Base-by-base conservation (phyloP, 2,329 filamentous ascomycete genomes). In the Epichloe gansuensis region DNA sequence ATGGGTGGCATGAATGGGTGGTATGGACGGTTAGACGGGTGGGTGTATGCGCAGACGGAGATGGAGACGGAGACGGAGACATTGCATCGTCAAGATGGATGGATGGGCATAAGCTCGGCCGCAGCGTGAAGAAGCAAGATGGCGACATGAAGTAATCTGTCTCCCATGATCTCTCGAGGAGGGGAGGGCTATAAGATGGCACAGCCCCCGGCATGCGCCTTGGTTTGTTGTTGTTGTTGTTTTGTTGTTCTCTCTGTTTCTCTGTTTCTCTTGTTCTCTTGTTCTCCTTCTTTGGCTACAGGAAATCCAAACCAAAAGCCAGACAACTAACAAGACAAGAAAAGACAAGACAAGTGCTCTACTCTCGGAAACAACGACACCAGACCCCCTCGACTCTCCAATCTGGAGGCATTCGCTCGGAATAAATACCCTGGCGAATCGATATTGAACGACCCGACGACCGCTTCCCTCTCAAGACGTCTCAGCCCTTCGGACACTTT, bases 111-210 rank as follows among this genome's bases (percentile, higher is more conserved):
- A 36, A 36, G n/a, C 34, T 46, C 5, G 31, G 31, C 12, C n/a
- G 23, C 27, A 13, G 1, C 27, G 31, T 31, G 17, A 50, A 25
- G 40, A 35, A 35, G 21, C 23, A 31, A 40, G 9, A 45, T 13
- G 47, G 36, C 5, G 27, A 25, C 27, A 40, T 41, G 43, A 51
- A 3, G 41, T 35, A 23, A 25, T 35, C 5, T 31, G 31, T 11
- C 31, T 40, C n/a, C 35, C 43, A 46, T 51, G 25, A 47, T 45
- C 36, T 47, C 42, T 40, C 25, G 49, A 17, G 31, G 31, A 38
- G 9, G 35, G 13, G 7, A 38, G 11, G 44, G 36, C 50, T 51
- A 51, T 51, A 51, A 51, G 50, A 51, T 35, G 44, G 23, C 38
- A 31, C 44, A 43, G 12, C 23, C 27, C 50, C 50, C 38, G 38